phyloP scores from a whole-genome alignment of 2,329 filamentous ascomycete species.

The Penicillium verrucosum region DNA sequence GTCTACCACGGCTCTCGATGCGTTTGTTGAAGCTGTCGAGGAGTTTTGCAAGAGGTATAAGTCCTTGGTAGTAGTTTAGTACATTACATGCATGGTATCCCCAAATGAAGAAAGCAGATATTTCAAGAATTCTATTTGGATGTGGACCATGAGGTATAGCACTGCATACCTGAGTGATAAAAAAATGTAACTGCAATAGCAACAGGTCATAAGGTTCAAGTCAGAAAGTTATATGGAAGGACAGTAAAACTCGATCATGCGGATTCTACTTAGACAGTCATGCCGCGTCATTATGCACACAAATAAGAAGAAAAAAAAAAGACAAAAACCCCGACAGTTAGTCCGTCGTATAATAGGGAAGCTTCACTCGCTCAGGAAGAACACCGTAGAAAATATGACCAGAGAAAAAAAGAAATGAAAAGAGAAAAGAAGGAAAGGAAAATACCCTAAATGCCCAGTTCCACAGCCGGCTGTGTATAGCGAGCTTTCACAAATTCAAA shows the following conservation, averaged over 20 bases:
- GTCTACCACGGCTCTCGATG: neutral
- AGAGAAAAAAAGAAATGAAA: conserved; percentile 13
- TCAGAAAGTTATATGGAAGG: neutral
- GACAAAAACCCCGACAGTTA: conserved; percentile 7
- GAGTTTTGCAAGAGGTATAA: neutral
- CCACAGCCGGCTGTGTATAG: conserved; percentile 34
- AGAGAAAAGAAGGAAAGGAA: conserved; percentile 13
- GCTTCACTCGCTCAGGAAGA: conserved; percentile 16
- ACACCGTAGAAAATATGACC: conserved; percentile 15
- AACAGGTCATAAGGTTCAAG: neutral
- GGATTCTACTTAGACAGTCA: conserved; percentile 24
- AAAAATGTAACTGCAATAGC: neutral
- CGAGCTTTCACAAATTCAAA: conserved; percentile 40
- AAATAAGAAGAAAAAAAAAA: conserved; percentile 15
- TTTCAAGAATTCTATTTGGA: neutral
- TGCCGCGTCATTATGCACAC: conserved; percentile 35
- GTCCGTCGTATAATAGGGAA: neutral
- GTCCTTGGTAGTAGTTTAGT: neutral
- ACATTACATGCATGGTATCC: neutral
- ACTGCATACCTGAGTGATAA: neutral
- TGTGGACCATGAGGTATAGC: neutral
- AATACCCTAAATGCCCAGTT: conserved; percentile 27
- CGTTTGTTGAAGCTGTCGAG: neutral
- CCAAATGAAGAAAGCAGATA: neutral
- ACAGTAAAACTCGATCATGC: conserved; percentile 1